Evolutionary conservation across 2,329 filamentous ascomycete genomes (phyloP).

Genomic region (Blastomyces parvus): DNA sequence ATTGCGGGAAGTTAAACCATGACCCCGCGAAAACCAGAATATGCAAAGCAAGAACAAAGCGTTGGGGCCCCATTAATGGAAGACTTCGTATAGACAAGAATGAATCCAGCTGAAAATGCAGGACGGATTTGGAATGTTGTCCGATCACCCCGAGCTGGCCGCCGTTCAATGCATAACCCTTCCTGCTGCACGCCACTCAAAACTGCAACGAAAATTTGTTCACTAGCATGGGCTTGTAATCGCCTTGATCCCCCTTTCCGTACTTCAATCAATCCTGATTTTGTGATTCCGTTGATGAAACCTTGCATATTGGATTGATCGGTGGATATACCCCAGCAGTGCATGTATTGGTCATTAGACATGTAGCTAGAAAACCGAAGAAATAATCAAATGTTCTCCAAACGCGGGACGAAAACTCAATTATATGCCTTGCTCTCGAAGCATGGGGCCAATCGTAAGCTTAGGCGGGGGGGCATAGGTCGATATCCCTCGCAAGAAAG

Average conservation of each 20-base stretch:
- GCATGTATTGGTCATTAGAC: not conserved
- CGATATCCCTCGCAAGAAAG: not conserved
- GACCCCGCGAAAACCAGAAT: not conserved
- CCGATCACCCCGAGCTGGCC: not conserved
- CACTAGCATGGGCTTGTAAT: not conserved
- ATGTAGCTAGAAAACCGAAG: not conserved
- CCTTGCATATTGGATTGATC: not conserved
- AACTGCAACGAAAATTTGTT: not conserved
- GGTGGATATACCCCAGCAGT: not conserved
- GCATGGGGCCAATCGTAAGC: not conserved
- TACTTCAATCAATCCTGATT: not conserved
- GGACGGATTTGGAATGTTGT: not conserved
- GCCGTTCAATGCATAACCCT: not conserved
- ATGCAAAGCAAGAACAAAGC: not conserved
- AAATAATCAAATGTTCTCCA: slow-evolving; percentile 1
- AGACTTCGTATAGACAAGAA: not conserved
- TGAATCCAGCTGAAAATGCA: not conserved
- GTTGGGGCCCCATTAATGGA: not conserved
- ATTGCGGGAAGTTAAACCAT: not conserved
- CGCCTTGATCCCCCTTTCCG: not conserved
- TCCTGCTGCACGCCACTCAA: not conserved
- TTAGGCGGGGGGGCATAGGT: not conserved
- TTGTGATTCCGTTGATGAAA: not conserved
- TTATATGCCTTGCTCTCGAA: not conserved
- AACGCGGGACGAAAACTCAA: not conserved